Evolutionary conservation across 257 asterid species (phyloP).

Genomic region (Cruciata laevipes): DNA sequence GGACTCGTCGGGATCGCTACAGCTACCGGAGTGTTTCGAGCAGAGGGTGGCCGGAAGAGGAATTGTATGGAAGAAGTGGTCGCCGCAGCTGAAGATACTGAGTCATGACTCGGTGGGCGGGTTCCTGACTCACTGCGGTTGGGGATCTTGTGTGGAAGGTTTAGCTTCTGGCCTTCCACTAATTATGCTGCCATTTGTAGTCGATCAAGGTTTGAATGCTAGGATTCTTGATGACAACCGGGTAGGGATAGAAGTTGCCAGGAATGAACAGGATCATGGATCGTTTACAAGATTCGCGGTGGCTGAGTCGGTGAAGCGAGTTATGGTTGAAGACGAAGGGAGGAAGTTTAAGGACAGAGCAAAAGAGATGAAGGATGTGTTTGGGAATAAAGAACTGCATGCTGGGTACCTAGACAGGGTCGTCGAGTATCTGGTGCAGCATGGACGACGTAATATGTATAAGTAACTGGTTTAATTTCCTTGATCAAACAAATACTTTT

Average conservation of each 20-base stretch:
- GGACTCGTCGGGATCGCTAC: constrained; percentile 2
- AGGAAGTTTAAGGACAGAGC: constrained; percentile 3
- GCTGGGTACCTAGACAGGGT: background rate
- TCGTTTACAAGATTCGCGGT: constrained; percentile 14
- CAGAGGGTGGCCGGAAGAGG: constrained; percentile 22
- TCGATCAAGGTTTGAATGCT: constrained; percentile 32
- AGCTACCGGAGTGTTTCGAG: constrained; percentile 23
- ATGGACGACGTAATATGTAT: no score
- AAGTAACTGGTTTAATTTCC: no score
- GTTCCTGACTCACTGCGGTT: constrained; percentile 27
- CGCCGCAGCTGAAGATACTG: constrained; percentile 25
- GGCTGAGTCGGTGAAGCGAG: constrained; percentile 13
- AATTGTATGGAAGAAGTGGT: constrained; percentile 23
- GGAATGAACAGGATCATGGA: constrained; percentile 20
- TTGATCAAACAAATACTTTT: no score
- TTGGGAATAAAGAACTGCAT: constrained; percentile 11
- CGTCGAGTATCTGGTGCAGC: constrained; percentile 4
- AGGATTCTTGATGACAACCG: constrained; percentile 18
- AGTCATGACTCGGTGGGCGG: constrained; percentile 28
- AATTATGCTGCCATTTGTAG: constrained; percentile 21
- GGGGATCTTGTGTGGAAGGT: constrained; percentile 30
- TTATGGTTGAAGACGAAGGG: constrained; percentile 15
- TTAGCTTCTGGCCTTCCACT: constrained; percentile 16
- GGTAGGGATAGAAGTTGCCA: constrained; percentile 2
- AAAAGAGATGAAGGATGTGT: constrained; percentile 11